Percentiles rank a stretch among this genome's conserved stretches.
Evolutionary conservation across 2,329 filamentous ascomycete species (phyloP).

Genomic region (Exophiala spinifera): DNA sequence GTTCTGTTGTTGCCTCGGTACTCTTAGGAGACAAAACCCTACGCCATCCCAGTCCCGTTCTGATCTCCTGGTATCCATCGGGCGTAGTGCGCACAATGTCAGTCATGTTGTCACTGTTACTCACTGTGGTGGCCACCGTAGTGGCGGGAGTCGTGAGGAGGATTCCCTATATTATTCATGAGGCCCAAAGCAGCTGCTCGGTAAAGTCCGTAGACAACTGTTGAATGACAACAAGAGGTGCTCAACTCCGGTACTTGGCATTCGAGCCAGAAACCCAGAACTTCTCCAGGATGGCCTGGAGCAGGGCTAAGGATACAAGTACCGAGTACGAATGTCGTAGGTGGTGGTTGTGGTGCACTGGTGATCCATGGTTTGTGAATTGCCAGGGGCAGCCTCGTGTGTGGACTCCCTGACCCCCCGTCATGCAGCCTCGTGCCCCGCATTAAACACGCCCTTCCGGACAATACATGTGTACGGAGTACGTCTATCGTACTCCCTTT

Average conservation of each 20-base stretch:
- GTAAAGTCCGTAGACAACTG: background rate
- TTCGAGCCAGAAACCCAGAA: too few species aligned
- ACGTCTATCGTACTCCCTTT: too few species aligned
- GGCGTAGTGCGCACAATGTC: constrained; percentile 10
- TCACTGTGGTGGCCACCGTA: too few species aligned
- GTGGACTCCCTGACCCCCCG: too few species aligned
- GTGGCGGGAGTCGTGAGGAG: too few species aligned
- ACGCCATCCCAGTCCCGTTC: constrained; percentile 21
- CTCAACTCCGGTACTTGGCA: background rate
- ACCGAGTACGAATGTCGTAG: too few species aligned
- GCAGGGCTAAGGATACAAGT: too few species aligned
- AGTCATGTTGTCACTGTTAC: background rate
- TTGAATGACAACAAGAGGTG: too few species aligned
- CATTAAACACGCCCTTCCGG: background rate
- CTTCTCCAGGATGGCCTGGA: too few species aligned
- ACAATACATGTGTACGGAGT: background rate
- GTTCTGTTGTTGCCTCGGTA: constrained; percentile 37
- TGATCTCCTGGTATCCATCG: constrained; percentile 16
- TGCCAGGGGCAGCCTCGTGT: background rate
- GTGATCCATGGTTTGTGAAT: background rate
- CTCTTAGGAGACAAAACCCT: constrained; percentile 5
- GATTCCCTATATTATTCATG: background rate
- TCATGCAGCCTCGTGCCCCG: constrained; percentile 3
- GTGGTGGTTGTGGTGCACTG: too few species aligned
- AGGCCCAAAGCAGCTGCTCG: background rate